Evolutionary conservation across 345 rosid genomes (phyloP).

Genomic region (Hibiscus mutabilis): DNA sequence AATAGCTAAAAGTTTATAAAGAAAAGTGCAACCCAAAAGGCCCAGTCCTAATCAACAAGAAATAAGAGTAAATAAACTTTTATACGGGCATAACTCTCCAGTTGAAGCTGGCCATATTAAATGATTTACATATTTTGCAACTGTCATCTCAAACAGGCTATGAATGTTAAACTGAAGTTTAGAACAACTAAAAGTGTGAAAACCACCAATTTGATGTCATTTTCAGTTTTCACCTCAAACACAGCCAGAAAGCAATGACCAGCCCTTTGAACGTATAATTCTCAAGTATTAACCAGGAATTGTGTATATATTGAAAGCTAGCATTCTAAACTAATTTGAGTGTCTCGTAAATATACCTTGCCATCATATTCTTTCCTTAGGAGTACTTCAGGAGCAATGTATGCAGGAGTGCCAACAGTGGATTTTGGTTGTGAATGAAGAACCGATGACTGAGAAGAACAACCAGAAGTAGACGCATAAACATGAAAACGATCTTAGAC

Average conservation of each 20-base stretch:
- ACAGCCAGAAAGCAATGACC: neutral
- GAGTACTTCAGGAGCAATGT: constrained; percentile 95
- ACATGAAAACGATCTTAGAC: neutral
- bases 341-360: constrained; percentile 47
- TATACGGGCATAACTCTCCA: neutral
- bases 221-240: neutral
- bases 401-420: constrained; percentile 97
- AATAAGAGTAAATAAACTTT: neutral
- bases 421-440: constrained; percentile 97
- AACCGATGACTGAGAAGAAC: constrained; percentile 64
- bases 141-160: neutral
- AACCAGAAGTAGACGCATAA: neutral
- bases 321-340: neutral
- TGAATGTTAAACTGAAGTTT: neutral
- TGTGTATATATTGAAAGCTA: neutral
- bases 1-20: neutral
- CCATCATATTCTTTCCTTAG: constrained; percentile 88
- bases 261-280: neutral
- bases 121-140: neutral
- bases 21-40: neutral
- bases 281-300: neutral
- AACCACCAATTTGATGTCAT: neutral
- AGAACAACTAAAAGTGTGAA: neutral
- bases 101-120: neutral
- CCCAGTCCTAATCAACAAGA: neutral